These are phyloP conservation scores for Silene uniflora DNA, from an alignment of 148 eudicot genomes.

Conservation along the genomic window DNA sequence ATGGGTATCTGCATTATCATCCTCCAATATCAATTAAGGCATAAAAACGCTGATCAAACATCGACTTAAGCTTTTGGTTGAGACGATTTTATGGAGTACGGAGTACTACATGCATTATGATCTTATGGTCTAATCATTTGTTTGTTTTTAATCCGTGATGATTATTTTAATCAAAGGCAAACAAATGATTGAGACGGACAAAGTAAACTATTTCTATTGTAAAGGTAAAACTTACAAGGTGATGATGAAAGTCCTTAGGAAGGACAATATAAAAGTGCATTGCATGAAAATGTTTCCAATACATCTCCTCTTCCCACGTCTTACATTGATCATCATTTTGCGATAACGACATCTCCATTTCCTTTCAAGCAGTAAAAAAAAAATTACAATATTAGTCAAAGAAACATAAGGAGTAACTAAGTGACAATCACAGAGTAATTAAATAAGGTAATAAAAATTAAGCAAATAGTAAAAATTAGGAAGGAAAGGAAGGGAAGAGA, in stretches of 20 bases:
- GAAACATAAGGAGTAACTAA: background rate
- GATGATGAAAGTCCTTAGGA: constrained; percentile 22
- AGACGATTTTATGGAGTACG: too few relatives aligned
- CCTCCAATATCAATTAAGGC: too few relatives aligned
- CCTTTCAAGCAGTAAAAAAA: background rate
- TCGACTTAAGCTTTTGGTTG: too few relatives aligned
- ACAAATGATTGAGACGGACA: background rate
- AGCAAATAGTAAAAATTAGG: background rate
- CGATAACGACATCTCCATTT: constrained; percentile 6
- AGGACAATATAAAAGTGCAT: constrained; percentile 23
- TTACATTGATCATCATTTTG: background rate
- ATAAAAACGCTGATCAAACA: too few relatives aligned
- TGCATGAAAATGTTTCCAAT: constrained; percentile 30
- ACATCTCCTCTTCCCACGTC: constrained; percentile 29
- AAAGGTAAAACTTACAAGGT: constrained; percentile 17
- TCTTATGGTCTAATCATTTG: too few relatives aligned
- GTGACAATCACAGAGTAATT: background rate
- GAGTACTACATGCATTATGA: too few relatives aligned
- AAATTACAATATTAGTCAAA: background rate
- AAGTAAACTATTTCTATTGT: too few relatives aligned
- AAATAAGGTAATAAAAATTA: background rate
- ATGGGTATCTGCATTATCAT: too few relatives aligned
- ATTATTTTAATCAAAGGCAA: too few relatives aligned
- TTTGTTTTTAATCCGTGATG: too few relatives aligned
- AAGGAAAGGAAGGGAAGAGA: too few relatives aligned